Base-by-base conservation (phyloP, 108 stramenopile species). In the Cyclotella kingstonii region DNA sequence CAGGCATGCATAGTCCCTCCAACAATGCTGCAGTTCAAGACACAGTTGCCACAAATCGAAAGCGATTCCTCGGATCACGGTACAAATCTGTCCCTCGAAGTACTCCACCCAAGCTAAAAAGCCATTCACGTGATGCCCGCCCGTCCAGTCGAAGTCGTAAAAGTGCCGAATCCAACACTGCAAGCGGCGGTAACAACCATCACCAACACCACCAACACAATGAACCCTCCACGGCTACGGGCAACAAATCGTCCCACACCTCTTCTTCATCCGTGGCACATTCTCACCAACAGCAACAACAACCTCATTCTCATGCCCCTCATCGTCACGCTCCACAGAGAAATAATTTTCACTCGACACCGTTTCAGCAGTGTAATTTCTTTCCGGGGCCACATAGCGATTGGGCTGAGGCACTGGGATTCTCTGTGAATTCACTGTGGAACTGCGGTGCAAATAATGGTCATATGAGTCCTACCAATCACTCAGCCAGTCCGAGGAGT, bases 401-500 rank as follows among this genome's bases (percentile, higher is more conserved):
- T 40, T 90, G 89, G 89, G 75, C 84, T 25, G 67, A 82, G 26
- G 76, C 84, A 0, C 67, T 86, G 60, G 80, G 75, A 35, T 80
- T 86, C 40, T 81, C 81, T 7, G 78, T 84, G 45, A 84, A 87
- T 39, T 84, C 80, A 21, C 68, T 91, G 26, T 91, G 89, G 89
- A 91, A 87, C 39, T 91, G 89, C 41, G 88, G 84, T 25, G 84
- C 75, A 38, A 75, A 63, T 34, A 64, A 48, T 36, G 81, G 76
- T 1, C 66, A 79, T 22, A 61, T 79, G 23, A 73, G 60, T 33
- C 78, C 81, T 0, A 73, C 72, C 30, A 84, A 79, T 55, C 80
- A 71, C 44, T 54, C 53, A 14, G 54, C 51, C 17, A 71, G 70
- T 56, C 70, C 70, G 17, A 27, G 48, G 15, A 39, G 15, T 29